Evolutionary conservation across 108 stramenopile species (phyloP).

Genomic region (Aureococcus anophagefferens): DNA sequence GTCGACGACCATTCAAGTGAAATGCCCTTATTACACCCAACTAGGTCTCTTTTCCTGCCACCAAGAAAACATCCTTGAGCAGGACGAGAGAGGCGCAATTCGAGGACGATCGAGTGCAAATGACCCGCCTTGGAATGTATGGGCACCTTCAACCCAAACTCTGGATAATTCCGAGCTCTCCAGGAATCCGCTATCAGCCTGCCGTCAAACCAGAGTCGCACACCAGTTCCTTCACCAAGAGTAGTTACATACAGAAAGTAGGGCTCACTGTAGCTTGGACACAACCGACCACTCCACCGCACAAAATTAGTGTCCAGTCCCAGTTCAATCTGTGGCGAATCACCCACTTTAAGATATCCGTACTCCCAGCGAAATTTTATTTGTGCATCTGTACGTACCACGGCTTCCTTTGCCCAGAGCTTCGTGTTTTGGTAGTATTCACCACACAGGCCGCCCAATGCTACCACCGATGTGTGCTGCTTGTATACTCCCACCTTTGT

Average conservation of each 20-base stretch:
- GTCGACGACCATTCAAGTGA: not conserved
- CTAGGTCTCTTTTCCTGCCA: not conserved
- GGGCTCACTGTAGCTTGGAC: not conserved
- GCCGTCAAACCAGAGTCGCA: not conserved
- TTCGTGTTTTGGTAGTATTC: constrained; percentile 19
- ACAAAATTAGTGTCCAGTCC: not conserved
- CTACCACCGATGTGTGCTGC: constrained; percentile 22
- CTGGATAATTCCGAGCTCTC: not conserved
- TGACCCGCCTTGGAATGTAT: not conserved
- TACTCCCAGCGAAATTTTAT: constrained; percentile 34
- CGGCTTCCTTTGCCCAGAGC: not conserved
- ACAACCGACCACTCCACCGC: not conserved
- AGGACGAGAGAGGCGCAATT: not conserved
- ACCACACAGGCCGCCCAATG: constrained; percentile 35
- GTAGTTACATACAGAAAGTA: not conserved
- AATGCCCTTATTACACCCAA: not conserved
- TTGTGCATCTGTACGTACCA: constrained; percentile 25
- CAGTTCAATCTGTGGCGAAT: not conserved
- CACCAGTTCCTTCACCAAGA: not conserved
- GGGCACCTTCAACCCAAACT: not conserved
- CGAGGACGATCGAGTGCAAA: not conserved
- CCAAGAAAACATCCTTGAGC: too few relatives aligned
- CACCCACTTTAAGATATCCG: too few relatives aligned
- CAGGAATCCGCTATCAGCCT: not conserved
- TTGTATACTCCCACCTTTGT: constrained; percentile 29